A percentile compares a stretch with the other conserved stretches of the same genome.
Conservation (phyloP, 768 basidiomycete genomes). For the Filobasidium floriforme region DNA sequence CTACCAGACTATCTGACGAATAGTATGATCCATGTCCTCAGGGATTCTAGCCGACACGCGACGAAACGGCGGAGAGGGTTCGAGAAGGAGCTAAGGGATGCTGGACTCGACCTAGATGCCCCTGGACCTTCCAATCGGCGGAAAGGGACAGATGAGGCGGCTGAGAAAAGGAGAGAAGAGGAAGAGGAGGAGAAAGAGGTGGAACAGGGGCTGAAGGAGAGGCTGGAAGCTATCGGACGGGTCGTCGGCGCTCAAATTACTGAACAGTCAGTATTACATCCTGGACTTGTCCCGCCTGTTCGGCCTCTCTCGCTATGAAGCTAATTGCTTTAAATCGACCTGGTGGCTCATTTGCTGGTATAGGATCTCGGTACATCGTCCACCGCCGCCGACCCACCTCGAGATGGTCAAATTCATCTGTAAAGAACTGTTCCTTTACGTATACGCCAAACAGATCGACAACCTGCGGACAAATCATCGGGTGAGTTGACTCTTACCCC, state of each 20-base stretch:
- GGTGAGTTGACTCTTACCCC: slow-evolving; percentile 48
- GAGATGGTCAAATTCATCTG: slow-evolving; percentile 92
- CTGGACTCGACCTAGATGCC: slow-evolving; percentile 53
- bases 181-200: slow-evolving; percentile 65
- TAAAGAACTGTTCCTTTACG: slow-evolving; percentile 87
- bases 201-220: slow-evolving; percentile 60
- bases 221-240: slow-evolving; percentile 74
- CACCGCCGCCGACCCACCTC: slow-evolving; percentile 70
- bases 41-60: slow-evolving; percentile 66
- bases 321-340: neutral
- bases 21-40: slow-evolving; percentile 66
- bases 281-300: no score
- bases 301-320: no score
- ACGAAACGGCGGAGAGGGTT: slow-evolving; percentile 59
- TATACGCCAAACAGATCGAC: slow-evolving; percentile 92
- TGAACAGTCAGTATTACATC: slow-evolving; percentile 59
- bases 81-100: slow-evolving; percentile 71
- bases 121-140: slow-evolving; percentile 31
- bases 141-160: slow-evolving; percentile 39
- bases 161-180: slow-evolving; percentile 45
- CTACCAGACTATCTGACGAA: slow-evolving; percentile 63
- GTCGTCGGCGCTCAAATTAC: slow-evolving; percentile 80
- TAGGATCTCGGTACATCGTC: slow-evolving; percentile 68
- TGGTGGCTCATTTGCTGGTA: no score
- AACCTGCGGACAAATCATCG: slow-evolving; percentile 91